A percentile compares a stretch with the other conserved stretches of the same genome.
Conservation (phyloP, 1,284 basidiomycete genomes). For the Fomitiporia mediterranea region DNA sequence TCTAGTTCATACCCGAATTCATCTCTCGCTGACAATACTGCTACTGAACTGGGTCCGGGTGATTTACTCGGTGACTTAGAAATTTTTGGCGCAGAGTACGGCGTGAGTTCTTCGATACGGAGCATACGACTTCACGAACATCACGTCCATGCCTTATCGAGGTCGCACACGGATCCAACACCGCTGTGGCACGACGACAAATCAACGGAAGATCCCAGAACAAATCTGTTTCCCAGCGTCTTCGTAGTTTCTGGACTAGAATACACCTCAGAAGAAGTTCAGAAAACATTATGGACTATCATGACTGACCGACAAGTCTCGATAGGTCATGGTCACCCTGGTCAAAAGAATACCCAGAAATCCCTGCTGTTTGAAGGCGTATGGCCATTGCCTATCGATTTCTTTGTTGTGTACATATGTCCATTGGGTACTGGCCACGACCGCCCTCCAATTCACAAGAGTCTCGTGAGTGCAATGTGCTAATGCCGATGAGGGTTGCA, state of each 20-base stretch:
- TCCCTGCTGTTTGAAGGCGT: constrained; percentile 4
- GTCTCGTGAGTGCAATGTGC: constrained; percentile 43
- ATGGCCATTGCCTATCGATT: constrained; percentile 51
- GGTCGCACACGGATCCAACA: constrained; percentile 17
- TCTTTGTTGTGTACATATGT: constrained; percentile 70
- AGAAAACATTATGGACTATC: constrained; percentile 52
- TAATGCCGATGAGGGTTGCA: background rate
- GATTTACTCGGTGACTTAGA: background rate
- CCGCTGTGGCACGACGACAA: constrained; percentile 14
- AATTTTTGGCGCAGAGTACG: background rate
- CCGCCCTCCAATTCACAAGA: constrained; percentile 57
- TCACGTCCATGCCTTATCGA: constrained; percentile 3
- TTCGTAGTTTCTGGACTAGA: constrained; percentile 70
- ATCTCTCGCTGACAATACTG: background rate
- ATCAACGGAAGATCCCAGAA: constrained; percentile 22
- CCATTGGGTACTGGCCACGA: constrained; percentile 50
- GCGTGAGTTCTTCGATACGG: background rate
- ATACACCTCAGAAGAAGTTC: constrained; percentile 47
- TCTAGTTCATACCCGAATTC: constrained; percentile 20
- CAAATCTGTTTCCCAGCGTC: constrained; percentile 47
- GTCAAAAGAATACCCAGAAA: background rate
- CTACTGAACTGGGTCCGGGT: background rate
- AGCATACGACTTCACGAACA: constrained; percentile 4
- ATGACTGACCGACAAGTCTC: constrained; percentile 50
- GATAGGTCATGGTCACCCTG: constrained; percentile 32